Base-by-base conservation (phyloP, 768 basidiomycete species). In the Rhodotorula diobovata region DNA sequence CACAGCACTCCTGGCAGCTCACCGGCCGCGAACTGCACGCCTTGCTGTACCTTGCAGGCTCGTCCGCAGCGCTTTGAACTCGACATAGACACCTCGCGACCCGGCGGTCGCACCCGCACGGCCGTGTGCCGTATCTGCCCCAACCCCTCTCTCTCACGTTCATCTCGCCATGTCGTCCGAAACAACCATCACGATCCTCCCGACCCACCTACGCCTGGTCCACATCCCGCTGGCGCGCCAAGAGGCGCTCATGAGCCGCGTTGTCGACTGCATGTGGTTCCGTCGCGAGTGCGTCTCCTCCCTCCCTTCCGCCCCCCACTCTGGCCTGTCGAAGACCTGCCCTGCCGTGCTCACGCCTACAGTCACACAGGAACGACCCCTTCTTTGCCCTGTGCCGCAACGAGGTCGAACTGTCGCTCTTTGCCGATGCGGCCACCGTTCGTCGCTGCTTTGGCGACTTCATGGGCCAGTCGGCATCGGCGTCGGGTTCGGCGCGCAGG, bases 151-250 rank as follows among this genome's bases (percentile, higher is more conserved):
- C 43, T 2, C 37, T 7, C 9, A 8, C 32, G 45, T 45, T 16
- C 23, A 23, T 32, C 45, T 20, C n/a, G 8, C 45, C 61, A 34
- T 45, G 46, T 20, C 15, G 10, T 21, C 61, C 46, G 32, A 46
- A 30, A 73, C 72, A 34, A 90, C 89, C 64, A 86, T 91, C 71
- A 83, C 88, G 43, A 84, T 89, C 67, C 88, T 90, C 76, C 87
- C 88, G 37, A 84, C 87, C 60, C 84, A 87, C 41, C 86, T 91
- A 62, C 86, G 87, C 63, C 87, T 90, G 78, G 86, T 89, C 61
- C 88, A 87, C 78, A 85, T 90, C 68, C 89, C 89, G 58, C 87
- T 89, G 66, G 83, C 85, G n/a, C 86, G 88, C 62, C 84, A 90
- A 25, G 78, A 83, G 37, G 81, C 83, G 4, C 82, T 89, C 63